Percentiles rank a stretch among this genome's conserved stretches.
Conservation (phyloP, 371 early-diverging fungal species). For the Haplosporangium sp. region DNA sequence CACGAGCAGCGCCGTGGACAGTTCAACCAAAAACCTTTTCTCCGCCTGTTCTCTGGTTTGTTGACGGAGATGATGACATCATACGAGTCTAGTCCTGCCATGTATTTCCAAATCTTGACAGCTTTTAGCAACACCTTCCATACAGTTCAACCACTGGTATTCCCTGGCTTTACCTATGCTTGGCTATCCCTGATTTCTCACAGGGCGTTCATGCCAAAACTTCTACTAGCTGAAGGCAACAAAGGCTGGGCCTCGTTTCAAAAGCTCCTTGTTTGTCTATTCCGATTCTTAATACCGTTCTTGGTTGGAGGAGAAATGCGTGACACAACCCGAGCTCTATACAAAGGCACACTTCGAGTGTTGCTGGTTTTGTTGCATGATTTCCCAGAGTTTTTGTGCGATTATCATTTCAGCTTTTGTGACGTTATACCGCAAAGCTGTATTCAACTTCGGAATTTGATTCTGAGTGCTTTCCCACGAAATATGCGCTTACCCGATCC, state of each 20-base stretch:
- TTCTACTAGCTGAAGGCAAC: constrained; percentile 77
- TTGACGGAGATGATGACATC: constrained; percentile 84
- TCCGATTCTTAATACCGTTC: constrained; percentile 91
- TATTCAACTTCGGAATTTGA: constrained; percentile 94
- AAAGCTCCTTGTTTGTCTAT: constrained; percentile 79
- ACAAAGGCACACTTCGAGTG: constrained; percentile 92
- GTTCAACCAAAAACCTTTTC: constrained; percentile 94
- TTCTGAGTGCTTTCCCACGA: constrained; percentile 96
- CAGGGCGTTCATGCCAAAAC: constrained; percentile 90
- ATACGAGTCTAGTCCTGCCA: constrained; percentile 75
- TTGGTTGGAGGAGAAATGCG: constrained; percentile 74
- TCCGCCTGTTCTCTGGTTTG: constrained; percentile 88
- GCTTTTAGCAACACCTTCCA: constrained; percentile 86
- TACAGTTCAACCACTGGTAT: constrained; percentile 86
- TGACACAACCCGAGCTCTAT: constrained; percentile 86
- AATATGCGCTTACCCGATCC: constrained; percentile 97
- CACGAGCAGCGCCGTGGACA: constrained; percentile 84
- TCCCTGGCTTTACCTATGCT: constrained; percentile 97
- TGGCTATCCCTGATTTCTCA: constrained; percentile 96
- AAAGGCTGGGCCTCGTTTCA: constrained; percentile 93
- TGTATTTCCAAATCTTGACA: constrained; percentile 78
- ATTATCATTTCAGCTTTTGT: constrained; percentile 92
- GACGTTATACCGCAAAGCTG: constrained; percentile 94
- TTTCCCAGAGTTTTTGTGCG: constrained; percentile 97
- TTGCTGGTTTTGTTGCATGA: constrained; percentile 95